Evolutionary conservation across 306 rosid species (phyloP).

Genomic region (Arachis hypogaea): DNA sequence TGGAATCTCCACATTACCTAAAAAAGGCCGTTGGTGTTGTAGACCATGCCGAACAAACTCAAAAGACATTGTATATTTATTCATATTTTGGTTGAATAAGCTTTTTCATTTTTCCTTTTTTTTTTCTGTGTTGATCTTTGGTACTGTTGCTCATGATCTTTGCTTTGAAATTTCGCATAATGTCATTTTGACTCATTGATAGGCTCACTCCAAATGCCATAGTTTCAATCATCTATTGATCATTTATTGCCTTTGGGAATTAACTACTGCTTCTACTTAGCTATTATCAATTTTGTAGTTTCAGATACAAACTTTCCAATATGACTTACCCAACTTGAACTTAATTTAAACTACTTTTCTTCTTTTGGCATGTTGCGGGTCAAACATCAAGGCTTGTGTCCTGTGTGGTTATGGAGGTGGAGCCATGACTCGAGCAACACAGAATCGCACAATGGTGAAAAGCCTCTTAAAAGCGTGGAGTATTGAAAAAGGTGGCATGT

Average conservation of each 20-base stretch:
- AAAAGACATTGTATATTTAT: constrained; percentile 51
- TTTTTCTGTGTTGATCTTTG: constrained; percentile 14
- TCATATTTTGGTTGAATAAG: not conserved
- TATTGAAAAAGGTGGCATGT: constrained; percentile 41
- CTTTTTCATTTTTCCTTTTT: not conserved
- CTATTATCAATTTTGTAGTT: constrained; percentile 6
- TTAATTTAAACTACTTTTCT: constrained; percentile 5
- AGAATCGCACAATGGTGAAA: constrained; percentile 50
- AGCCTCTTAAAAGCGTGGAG: constrained; percentile 60
- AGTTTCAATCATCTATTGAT: not conserved
- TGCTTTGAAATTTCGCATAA: not conserved
- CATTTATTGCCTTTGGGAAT: not conserved
- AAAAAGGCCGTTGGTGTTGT: constrained; percentile 64
- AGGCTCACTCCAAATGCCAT: constrained; percentile 1
- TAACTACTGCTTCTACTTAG: not conserved
- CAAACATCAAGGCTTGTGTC: constrained; percentile 58
- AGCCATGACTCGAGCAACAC: constrained; percentile 69
- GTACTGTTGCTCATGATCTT: constrained; percentile 10
- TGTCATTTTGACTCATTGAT: not conserved
- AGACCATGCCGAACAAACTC: constrained; percentile 65
- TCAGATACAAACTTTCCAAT: not conserved
- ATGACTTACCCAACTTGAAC: not conserved
- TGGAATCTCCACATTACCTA: constrained; percentile 63
- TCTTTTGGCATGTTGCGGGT: constrained; percentile 5
- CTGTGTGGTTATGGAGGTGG: constrained; percentile 83